These are phyloP conservation scores for Rhododendron griersonianum DNA, from an alignment of 148 eudicot genomes.

Conservation along the genomic window DNA sequence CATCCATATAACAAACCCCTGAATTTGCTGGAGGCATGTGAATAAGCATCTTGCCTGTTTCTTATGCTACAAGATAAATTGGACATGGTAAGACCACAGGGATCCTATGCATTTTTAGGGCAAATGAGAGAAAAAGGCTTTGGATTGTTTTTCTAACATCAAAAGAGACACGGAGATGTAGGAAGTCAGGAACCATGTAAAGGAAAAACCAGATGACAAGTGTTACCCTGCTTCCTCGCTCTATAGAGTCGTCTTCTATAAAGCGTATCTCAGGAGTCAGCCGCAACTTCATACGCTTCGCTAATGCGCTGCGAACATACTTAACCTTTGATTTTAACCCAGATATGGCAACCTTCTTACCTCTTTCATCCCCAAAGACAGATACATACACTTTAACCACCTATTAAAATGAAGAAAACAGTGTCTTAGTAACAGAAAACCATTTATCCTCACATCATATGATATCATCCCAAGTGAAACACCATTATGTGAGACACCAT, in stretches of 20 bases:
- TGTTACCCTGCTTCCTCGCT: constrained; percentile 94
- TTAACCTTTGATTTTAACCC: constrained; percentile 88
- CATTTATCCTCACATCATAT: background rate
- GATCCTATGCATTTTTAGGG: background rate
- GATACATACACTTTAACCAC: constrained; percentile 94
- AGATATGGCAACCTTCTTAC: constrained; percentile 83
- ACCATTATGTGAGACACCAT: background rate
- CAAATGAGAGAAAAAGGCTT: background rate
- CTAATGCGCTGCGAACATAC: constrained; percentile 78
- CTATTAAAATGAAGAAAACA: constrained; percentile 29
- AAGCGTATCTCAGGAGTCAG: constrained; percentile 94
- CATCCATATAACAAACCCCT: background rate
- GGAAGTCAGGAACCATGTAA: background rate
- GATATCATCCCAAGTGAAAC: background rate
- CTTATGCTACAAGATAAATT: background rate
- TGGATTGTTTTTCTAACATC: background rate
- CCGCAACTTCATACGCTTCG: constrained; percentile 87
- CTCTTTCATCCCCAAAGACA: constrained; percentile 96
- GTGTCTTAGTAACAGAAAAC: constrained; percentile 8
- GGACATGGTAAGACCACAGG: background rate
- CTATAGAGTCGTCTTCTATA: constrained; percentile 84
- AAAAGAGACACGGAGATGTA: background rate
- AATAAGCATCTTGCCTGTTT: background rate
- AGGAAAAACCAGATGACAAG: background rate
- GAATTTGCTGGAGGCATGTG: background rate